Base-by-base conservation (phyloP, 2,329 filamentous ascomycete species). In the Aspergillus ustus region DNA sequence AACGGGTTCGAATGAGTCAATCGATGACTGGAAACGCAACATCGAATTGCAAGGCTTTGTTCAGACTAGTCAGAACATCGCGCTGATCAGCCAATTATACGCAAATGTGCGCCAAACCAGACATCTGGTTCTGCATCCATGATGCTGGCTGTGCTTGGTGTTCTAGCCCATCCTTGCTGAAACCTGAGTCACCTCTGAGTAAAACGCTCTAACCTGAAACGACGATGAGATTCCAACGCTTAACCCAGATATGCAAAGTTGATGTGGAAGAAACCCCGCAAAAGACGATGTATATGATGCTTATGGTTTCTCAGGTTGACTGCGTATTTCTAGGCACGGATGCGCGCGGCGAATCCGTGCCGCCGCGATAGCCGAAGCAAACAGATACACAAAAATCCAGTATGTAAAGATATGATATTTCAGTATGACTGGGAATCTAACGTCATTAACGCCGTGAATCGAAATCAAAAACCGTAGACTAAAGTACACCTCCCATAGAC, bases 21-120 rank as follows among this genome's bases (percentile, higher is more conserved):
- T 52, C 20, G 40, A 60, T 60, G 51, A 52, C 57, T 60, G 57
- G 48, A 43, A 49, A 44, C 50, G 57, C 34, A 40, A 40, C 34
- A 40, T 40, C 15, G 3, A 15, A 13, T 40, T 15, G 8, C 11
- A 13, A 25, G 34, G 4, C 34, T 40, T 40, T 40, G 34, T 40
- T 40, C 34, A 15, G 2, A 2, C 34, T 11, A 11, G 34, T 11
- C 11, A 5, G 34, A 11, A 40, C 15, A 40, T 11, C 15, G 34
- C 9, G 25, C 34, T 40, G 34, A 40, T 40, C 34, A 40, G 11
- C 34, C 34, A 40, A 40, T 40, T 40, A 40, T 40, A 71, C 68
- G 5, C 25, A 50, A 8, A 40, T 25, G 7, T 4, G 40, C 67
- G 65, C 70, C 70, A 72, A 66, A 49, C 70, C 63, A 11, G 15